These are phyloP conservation scores for Pichia manshurica DNA, from an alignment of 805 yeast genomes.

Conservation along the genomic window DNA sequence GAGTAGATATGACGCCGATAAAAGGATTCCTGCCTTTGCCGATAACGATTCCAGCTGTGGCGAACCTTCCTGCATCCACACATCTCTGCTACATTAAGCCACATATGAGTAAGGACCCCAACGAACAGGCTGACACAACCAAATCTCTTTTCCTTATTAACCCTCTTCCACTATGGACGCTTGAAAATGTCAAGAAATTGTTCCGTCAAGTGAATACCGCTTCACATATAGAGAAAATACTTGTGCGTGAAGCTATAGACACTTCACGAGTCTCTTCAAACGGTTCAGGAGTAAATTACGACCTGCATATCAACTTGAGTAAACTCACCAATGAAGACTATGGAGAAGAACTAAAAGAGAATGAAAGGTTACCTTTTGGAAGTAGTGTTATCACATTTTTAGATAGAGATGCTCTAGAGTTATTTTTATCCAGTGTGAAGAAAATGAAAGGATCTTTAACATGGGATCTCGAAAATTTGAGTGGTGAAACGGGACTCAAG, in stretches of 20 bases:
- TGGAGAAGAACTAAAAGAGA: conserved; percentile 28
- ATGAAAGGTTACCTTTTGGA: conserved; percentile 56
- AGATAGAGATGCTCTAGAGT: conserved; percentile 59
- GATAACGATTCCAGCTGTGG: conserved; percentile 34
- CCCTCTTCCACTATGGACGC: conserved; percentile 58
- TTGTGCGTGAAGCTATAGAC: conserved; percentile 30
- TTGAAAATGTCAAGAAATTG: conserved; percentile 47
- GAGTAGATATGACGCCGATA: conserved; percentile 33
- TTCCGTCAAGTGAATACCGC: conserved; percentile 58
- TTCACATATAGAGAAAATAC: conserved; percentile 48
- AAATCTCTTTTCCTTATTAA: conserved; percentile 71
- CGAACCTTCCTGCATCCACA: conserved; percentile 14
- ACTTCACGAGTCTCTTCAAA: conserved; percentile 15
- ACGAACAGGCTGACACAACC: conserved; percentile 34
- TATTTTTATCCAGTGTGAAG: conserved; percentile 61
- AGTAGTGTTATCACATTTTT: conserved; percentile 71
- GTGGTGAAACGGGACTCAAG: conserved; percentile 28
- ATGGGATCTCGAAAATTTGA: conserved; percentile 32
- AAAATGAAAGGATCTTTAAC: conserved; percentile 35
- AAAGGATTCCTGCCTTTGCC: conserved; percentile 55
- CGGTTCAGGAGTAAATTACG: conserved; percentile 25
- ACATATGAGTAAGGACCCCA: conserved; percentile 42
- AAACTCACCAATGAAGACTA: conserved; percentile 51
- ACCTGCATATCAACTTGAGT: conserved; percentile 47
- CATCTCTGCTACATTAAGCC: conserved; percentile 67